Base-by-base conservation (phyloP, 352 stramenopile species). In the Peronospora destructor region DNA sequence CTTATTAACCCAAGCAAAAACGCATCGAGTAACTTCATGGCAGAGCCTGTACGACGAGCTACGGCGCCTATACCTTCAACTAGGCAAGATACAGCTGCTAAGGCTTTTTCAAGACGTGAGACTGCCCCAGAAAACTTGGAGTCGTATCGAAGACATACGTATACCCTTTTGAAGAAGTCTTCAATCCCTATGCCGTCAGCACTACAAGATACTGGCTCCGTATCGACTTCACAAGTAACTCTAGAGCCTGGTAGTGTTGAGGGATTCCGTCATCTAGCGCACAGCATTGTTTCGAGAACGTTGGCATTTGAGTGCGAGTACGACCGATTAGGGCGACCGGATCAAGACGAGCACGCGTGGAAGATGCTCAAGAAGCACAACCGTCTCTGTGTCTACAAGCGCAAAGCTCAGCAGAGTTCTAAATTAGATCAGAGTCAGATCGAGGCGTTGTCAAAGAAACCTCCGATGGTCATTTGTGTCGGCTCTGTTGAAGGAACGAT, bases 401-500 rank as follows among this genome's bases (percentile, higher is more conserved):
- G 64, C 16, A 61, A 52, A 17, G 45, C 36, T 2, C 59, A 59
- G n/a, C 42, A 36, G 19, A 21, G 29, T 17, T 12, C 36, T 3
- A 41, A 37, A 46, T 13, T 49, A 23, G 40, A 66, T 26, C 48
- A 55, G 14, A 45, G 19, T 56, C 51, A 53, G 29, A 29, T 36
- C 10, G 28, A 34, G 5, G 41, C 35, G 0, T 47, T 38, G 12
- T 47, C 35, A 3, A 65, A 65, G 37, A 58, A 62, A 44, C 50
- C 67, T 4, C 61, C 71, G 2, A 79, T 76, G 59, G 59, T 86
- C 13, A 61, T 83, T 12, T 74, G 67, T 34, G 56, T 83, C 0
- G 75, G 75, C 9, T 71, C 63, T 0, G 60, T 84, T 6, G 68
- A 82, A 23, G 72, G 75, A 26, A 65, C 58, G 1, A 46, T 84